phyloP scores from a whole-genome alignment of 371 early-diverging fungal genomes.

The Mortierella sp. region DNA sequence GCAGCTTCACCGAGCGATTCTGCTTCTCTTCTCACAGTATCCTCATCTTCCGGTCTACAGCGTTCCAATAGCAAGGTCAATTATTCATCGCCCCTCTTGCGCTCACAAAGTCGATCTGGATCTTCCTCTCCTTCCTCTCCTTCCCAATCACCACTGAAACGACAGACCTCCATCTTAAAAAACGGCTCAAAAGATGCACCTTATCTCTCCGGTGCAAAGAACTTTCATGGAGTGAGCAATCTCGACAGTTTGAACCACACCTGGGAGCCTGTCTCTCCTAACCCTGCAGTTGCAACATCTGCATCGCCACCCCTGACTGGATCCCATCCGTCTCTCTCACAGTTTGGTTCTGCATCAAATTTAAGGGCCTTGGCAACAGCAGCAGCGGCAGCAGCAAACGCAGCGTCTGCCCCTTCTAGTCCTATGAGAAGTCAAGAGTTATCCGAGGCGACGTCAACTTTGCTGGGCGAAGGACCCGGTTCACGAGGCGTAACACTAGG shows the following conservation, averaged over 20 bases:
- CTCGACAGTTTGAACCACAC: constrained; percentile 48
- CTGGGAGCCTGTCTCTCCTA: constrained; percentile 43
- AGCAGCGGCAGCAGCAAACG: constrained; percentile 15
- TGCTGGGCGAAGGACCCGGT: constrained; percentile 27
- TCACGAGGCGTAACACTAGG: constrained; percentile 20
- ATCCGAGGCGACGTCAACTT: neutral
- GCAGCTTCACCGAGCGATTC: constrained; percentile 6
- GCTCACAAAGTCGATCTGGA: constrained; percentile 44
- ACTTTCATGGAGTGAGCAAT: constrained; percentile 13
- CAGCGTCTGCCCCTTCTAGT: constrained; percentile 3
- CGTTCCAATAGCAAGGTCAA: constrained; percentile 46
- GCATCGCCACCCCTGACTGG: constrained; percentile 18
- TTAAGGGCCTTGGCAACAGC: constrained; percentile 36
- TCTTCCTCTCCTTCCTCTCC: constrained; percentile 28
- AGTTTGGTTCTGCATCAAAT: constrained; percentile 47
- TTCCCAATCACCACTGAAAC: constrained; percentile 25
- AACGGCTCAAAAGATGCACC: constrained; percentile 57
- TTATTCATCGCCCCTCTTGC: constrained; percentile 49
- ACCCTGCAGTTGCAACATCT: constrained; percentile 11
- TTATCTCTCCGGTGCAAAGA: constrained; percentile 27
- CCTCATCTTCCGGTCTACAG: constrained; percentile 23
- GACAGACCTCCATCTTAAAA: constrained; percentile 49
- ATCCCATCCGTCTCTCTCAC: constrained; percentile 15
- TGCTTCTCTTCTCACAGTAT: constrained; percentile 2
- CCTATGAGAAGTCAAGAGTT: constrained; percentile 16